Conservation (phyloP, 192 early-diverging fungal species). For the Linderina pennispora region DNA sequence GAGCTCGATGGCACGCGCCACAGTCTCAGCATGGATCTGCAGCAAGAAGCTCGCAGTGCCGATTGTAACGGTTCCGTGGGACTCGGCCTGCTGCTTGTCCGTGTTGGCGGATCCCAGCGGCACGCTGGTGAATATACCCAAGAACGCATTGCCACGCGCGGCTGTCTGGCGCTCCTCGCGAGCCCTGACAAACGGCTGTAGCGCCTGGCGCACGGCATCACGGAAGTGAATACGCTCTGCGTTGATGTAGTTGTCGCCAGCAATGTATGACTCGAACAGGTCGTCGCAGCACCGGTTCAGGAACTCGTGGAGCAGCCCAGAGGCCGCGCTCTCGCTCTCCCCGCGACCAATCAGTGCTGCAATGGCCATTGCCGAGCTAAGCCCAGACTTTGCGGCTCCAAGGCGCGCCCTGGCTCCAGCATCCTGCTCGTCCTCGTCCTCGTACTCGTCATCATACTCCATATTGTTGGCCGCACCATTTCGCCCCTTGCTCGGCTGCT, state of each 20-base stretch:
- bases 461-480: conserved; percentile 5
- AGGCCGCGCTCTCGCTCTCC: conserved; percentile 40
- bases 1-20: conserved; percentile 74
- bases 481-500: conserved; percentile 2
- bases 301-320: conserved; percentile 58
- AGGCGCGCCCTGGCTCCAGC: conserved; percentile 32
- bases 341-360: conserved; percentile 42
- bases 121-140: conserved; percentile 43
- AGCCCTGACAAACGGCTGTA: conserved; percentile 47
- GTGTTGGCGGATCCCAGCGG: conserved; percentile 8
- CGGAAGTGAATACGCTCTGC: conserved; percentile 66
- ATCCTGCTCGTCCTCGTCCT: conserved; percentile 40
- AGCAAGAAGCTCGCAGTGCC: conserved; percentile 42
- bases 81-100: conserved; percentile 1
- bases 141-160: conserved; percentile 34
- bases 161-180: conserved; percentile 27
- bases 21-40: conserved; percentile 69
- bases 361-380: conserved; percentile 41
- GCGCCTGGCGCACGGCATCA: conserved; percentile 55
- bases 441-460: conserved; percentile 25
- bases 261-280: conserved; percentile 90
- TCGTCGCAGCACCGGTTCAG: conserved; percentile 90
- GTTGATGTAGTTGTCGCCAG: conserved; percentile 80
- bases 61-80: conserved; percentile 19
- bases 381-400: conserved; percentile 37